These are phyloP conservation scores for Paramecium sexaurelia DNA, from an alignment of 73 alveolate genomes.

Conservation along the genomic window DNA sequence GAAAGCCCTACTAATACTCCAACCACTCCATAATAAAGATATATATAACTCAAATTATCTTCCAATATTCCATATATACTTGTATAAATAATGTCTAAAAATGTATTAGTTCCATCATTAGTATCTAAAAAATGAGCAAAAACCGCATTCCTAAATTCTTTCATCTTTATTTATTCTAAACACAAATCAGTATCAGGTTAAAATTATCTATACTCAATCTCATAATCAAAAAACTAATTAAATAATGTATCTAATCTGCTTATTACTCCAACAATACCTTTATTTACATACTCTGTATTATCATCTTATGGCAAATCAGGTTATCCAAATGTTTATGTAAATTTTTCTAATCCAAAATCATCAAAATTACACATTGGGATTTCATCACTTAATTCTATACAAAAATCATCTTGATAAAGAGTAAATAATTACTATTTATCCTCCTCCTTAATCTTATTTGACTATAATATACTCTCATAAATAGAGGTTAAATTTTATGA, in stretches of 20 bases:
- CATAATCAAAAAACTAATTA: neutral
- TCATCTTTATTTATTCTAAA: neutral
- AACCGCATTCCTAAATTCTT: constrained; percentile 29
- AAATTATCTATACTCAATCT: neutral
- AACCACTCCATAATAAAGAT: neutral
- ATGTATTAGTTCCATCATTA: constrained; percentile 1
- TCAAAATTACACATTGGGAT: neutral
- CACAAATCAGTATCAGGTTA: neutral
- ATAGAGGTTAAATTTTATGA: neutral
- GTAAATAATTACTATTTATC: neutral
- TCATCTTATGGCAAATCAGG: neutral
- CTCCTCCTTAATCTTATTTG: neutral
- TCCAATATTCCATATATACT: neutral
- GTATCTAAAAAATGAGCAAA: constrained; percentile 27
- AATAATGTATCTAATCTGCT: neutral
- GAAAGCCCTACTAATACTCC: neutral
- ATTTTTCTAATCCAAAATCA: neutral
- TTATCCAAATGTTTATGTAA: neutral
- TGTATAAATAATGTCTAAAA: neutral
- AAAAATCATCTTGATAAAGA: neutral
- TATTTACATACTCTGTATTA: neutral
- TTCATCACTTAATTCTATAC: neutral
- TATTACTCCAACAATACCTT: constrained; percentile 50
- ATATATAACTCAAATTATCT: neutral
- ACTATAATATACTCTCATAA: neutral